These are phyloP conservation scores for Calonectria crousiana DNA, from an alignment of 2,329 filamentous ascomycete species.

Conservation along the genomic window DNA sequence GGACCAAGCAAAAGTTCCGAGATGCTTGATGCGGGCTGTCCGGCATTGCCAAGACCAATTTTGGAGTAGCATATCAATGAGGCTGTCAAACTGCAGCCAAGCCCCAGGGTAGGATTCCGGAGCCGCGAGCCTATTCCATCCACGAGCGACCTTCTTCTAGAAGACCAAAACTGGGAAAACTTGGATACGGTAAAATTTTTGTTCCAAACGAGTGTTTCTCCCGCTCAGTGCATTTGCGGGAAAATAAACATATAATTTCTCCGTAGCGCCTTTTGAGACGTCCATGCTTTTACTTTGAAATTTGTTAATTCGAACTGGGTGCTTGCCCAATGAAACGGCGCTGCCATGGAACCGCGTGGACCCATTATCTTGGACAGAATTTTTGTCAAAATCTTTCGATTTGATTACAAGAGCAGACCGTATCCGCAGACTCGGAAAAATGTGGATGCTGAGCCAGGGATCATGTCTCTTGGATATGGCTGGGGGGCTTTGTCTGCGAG, in stretches of 20 bases:
- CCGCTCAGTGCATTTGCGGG: background rate
- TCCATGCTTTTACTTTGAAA: background rate
- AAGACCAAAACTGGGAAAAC: background rate
- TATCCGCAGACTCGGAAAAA: background rate
- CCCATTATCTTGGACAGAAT: constrained; percentile 5
- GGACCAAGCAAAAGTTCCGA: constrained; percentile 1
- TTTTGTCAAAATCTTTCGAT: constrained; percentile 13
- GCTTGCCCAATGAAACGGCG: background rate
- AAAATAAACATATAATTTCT: constrained; percentile 5
- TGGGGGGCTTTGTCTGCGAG: background rate
- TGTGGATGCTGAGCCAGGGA: constrained; percentile 5
- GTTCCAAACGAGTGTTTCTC: background rate
- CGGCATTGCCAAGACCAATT: background rate
- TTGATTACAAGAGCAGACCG: background rate
- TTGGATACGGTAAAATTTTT: background rate
- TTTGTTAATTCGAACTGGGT: background rate
- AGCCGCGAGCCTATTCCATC: background rate
- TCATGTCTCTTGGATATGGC: background rate
- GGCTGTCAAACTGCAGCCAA: background rate
- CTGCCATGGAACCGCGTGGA: background rate
- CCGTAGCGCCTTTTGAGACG: background rate
- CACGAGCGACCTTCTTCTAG: background rate
- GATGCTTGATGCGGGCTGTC: background rate
- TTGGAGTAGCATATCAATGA: background rate
- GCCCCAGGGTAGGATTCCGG: background rate